Evolutionary conservation across 495 filamentous ascomycete genomes (phyloP), one percentile per base, ranked within the genome.

Genomic region (Cercophora sp.): DNA sequence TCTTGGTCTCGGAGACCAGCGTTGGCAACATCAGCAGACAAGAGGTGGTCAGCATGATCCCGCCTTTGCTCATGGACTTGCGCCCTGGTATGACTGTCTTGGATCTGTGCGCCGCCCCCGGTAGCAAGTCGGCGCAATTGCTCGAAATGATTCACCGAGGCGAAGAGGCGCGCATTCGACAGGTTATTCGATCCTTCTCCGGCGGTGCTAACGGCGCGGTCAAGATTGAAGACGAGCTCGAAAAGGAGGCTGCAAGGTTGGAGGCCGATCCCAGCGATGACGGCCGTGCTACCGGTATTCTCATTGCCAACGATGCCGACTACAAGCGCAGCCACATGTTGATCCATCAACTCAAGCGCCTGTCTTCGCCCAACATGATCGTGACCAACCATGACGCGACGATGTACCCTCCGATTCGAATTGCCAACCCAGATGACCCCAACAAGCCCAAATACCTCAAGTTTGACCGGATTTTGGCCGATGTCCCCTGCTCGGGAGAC

Each of bases 341-440:
- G 54, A 87, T 96, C 55, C 93, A 98, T 65, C 93, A 98, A 69
- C 86, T 96, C 59, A 98, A 98, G 75, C 85, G 93, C 52, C 76
- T 98, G 26, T 95, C 90, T 57, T 97, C 94, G 15, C 93, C 93
- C 1, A 98, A 98, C 64, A 71, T 98, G 61, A 89, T 98, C 54
- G 92, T 98, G 57, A 96, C 89, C 16, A 97, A 98, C 63, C 93
- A 98, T 69, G 94, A 98, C 66, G 93, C 94, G 25, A 96, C 91
- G 20, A 84, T 95, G 79, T 98, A 88, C 69, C 93, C 93, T 2
- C 87, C 90, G 6, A 88, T 96, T 60, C 85, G 86, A 65, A 76
- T 96, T 6, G 80, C 88, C 22, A 70, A 78, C 41, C 61, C 73
- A 32, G 61, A 67, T 1, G 76, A 81, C 43, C 70, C 70, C 2